Conservation (phyloP, 2,329 filamentous ascomycete species). For the Trichoderma endophyticum region DNA sequence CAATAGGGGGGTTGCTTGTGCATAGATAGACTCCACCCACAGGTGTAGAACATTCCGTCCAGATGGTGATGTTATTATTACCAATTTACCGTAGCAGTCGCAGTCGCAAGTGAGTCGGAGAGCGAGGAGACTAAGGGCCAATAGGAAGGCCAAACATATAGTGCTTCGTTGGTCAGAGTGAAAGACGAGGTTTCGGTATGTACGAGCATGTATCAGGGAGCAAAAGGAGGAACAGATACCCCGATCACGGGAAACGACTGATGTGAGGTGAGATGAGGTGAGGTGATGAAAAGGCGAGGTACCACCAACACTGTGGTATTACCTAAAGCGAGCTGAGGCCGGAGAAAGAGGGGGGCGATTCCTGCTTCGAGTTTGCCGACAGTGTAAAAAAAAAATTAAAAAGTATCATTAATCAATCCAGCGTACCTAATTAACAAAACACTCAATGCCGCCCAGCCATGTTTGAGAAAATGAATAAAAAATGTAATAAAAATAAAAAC, state of each 20-base stretch:
- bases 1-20: background rate
- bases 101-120: background rate
- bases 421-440: no score
- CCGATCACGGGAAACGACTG: background rate
- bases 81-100: background rate
- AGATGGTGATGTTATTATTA: background rate
- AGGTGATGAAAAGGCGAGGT: background rate
- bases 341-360: background rate
- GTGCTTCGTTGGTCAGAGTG: background rate
- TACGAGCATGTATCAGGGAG: background rate
- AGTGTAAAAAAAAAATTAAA: no score
- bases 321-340: background rate
- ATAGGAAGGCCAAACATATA: background rate
- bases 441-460: background rate
- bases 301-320: background rate
- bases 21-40: background rate
- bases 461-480: background rate
- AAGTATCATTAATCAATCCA: no score
- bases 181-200: background rate
- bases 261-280: background rate
- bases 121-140: background rate
- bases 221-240: background rate
- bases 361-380: no score
- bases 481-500: background rate
- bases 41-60: constrained; percentile 10